Evolutionary conservation across 768 basidiomycete genomes (phyloP), one percentile per base, ranked within the genome.

Genomic region (Mycena filopes): DNA sequence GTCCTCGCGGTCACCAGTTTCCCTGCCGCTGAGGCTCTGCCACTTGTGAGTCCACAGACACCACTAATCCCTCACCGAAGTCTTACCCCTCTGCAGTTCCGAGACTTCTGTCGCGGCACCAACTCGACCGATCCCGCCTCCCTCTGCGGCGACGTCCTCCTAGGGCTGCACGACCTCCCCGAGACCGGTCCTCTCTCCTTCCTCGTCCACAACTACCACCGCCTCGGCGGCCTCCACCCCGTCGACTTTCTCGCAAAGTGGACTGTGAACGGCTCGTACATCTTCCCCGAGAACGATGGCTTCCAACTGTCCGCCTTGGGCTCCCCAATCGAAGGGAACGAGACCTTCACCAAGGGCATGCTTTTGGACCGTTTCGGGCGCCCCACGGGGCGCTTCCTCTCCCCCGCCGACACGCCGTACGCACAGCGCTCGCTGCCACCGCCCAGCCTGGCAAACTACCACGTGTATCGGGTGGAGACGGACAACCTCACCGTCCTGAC

Each of bases 161-260:
- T 36, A 15, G 36, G 36, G 10, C 36, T 15, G 11, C 11, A 10
- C 36, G 15, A 4, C 8, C 58, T 60, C 11, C 58, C 49, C 47
- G 16, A 18, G 12, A 60, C 25, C 3, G 28, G 38, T n/a, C 28
- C 40, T 13, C 26, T 60, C 36, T 25, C 48, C 33, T 1, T 38
- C 3, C 16, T 60, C 38, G 21, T 60, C 8, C 16, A 18, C 48
- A 9, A 41, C 38, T 60, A 60, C 29, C 3, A 60, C 26, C 58
- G 58, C 58, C 28, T 60, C 6, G 58, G 58, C 8, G 58, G 58
- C 47, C 48, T 60, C 58, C 42, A 40, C 48, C 58, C 58, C 0
- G 48, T 18, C 15, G 48, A 41, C 2, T 60, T 50, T 40, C 48
- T 60, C 26, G 15, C 38, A 41, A 60, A 40, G 50, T 60, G 40